Evolutionary conservation across 2,329 filamentous ascomycete genomes (phyloP).

Genomic region (Chrysoporthe austroafricana): DNA sequence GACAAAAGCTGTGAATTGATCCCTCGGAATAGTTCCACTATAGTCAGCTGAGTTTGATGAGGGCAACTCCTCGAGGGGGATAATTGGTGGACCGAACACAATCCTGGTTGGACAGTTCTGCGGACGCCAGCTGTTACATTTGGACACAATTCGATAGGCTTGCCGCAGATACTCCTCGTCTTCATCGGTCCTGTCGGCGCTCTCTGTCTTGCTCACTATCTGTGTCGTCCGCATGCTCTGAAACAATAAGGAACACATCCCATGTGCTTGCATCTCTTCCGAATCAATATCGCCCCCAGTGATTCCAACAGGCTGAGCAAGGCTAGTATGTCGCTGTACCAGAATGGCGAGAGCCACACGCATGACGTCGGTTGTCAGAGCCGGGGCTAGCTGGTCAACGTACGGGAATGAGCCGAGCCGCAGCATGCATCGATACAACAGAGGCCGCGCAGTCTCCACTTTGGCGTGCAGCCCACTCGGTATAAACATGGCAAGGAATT

Average conservation of each 20-base stretch:
- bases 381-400: neutral
- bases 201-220: neutral
- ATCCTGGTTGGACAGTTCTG: neutral
- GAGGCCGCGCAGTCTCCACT: neutral
- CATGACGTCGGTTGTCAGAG: neutral
- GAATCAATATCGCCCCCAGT: neutral
- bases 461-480: neutral
- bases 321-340: neutral
- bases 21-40: neutral
- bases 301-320: neutral
- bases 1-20: neutral
- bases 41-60: neutral
- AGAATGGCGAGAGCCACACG: neutral
- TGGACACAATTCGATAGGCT: neutral
- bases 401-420: slow-evolving; percentile 8
- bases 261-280: neutral
- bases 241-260: neutral
- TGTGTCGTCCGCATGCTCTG: neutral
- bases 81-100: neutral
- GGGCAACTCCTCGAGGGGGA: neutral
- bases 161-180: neutral
- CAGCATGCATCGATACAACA: neutral
- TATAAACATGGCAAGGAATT: neutral
- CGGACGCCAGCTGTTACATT: neutral
- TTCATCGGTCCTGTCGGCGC: neutral